A percentile compares a stretch with the other conserved stretches of the same genome.
These are phyloP conservation scores for Clavariopsis aquatica DNA, from an alignment of 495 filamentous ascomycete genomes.

Conservation along the genomic window DNA sequence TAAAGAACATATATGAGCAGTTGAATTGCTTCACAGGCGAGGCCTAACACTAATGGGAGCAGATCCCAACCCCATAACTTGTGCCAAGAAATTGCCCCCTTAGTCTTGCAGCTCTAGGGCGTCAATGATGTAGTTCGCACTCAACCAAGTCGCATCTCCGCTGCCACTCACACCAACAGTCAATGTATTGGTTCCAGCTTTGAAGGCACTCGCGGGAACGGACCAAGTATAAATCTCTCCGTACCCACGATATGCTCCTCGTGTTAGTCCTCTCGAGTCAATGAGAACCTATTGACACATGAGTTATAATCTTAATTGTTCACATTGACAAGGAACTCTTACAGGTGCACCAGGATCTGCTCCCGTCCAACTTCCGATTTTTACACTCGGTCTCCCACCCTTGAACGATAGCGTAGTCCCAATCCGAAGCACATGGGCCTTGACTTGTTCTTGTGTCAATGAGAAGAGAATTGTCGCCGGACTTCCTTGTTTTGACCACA, in stretches of 20 bases:
- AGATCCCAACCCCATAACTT: too few species aligned
- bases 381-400: constrained; percentile 26
- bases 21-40: too few species aligned
- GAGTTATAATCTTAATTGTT: not conserved
- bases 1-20: too few species aligned
- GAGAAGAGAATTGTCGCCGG: constrained; percentile 23
- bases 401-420: constrained; percentile 30
- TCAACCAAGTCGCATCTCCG: constrained; percentile 30
- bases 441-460: constrained; percentile 21
- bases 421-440: constrained; percentile 19
- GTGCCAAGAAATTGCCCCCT: not conserved
- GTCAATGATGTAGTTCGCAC: constrained; percentile 33
- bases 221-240: constrained; percentile 29
- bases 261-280: constrained; percentile 25
- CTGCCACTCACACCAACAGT: constrained; percentile 23
- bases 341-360: constrained; percentile 33
- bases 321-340: not conserved
- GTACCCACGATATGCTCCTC: constrained; percentile 29
- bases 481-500: constrained; percentile 22
- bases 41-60: too few species aligned
- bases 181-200: constrained; percentile 21
- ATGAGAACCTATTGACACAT: constrained; percentile 19
- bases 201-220: constrained; percentile 24
- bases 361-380: constrained; percentile 30
- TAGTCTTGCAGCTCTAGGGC: constrained; percentile 29